Percentiles rank a stretch among this genome's conserved stretches.
phyloP scores from a whole-genome alignment of 495 filamentous ascomycete genomes.

The Tetracladium setigerum region DNA sequence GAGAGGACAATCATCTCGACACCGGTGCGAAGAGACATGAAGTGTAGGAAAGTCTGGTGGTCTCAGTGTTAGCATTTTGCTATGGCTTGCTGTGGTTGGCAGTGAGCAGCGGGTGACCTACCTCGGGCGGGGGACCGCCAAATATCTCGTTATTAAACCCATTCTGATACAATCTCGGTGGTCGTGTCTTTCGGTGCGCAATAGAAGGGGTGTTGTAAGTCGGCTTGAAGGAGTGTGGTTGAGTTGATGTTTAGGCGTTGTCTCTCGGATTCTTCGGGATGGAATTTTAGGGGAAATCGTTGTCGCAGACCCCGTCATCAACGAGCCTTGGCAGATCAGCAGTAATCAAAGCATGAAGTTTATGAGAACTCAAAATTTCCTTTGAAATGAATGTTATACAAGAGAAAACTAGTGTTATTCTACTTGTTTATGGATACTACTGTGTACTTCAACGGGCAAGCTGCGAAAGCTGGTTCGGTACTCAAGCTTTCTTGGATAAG shows the following conservation, averaged over 20 bases:
- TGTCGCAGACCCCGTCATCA: background rate
- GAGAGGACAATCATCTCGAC: conserved; percentile 73
- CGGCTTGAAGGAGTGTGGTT: background rate
- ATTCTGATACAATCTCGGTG: background rate
- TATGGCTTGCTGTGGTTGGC: background rate
- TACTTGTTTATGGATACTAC: too few species aligned
- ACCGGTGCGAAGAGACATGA: conserved; percentile 79
- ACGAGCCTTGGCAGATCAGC: conserved; percentile 3
- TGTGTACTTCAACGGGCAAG: too few species aligned
- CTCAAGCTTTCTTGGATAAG: too few species aligned
- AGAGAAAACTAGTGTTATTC: too few species aligned
- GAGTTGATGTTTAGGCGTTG: background rate
- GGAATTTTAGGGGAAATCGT: background rate
- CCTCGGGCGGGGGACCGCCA: conserved; percentile 54
- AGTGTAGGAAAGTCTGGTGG: conserved; percentile 53
- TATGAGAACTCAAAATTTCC: background rate
- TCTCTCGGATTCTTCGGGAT: background rate
- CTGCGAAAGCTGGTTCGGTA: too few species aligned
- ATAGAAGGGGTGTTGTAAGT: background rate
- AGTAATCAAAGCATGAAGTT: too few species aligned
- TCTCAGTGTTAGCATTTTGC: background rate
- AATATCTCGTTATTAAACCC: conserved; percentile 31
- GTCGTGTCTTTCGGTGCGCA: background rate
- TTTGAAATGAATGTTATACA: background rate
- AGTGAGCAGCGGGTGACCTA: conserved; percentile 21